phyloP scores from a whole-genome alignment of 2,329 filamentous ascomycete genomes.

The Diatrype stigma region DNA sequence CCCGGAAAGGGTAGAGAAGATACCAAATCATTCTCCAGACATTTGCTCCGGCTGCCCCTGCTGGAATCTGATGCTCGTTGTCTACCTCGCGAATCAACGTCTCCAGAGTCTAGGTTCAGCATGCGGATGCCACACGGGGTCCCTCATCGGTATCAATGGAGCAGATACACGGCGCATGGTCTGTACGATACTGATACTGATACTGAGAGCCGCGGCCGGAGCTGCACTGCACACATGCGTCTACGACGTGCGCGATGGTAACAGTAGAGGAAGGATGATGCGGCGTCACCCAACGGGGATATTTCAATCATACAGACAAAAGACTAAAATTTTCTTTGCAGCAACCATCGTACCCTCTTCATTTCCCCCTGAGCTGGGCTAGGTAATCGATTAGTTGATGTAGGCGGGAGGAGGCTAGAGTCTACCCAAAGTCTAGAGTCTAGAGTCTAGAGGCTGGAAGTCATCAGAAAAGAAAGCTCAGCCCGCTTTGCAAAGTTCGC shows the following conservation, averaged over 20 bases:
- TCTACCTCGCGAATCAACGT: neutral
- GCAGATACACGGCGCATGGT: slow-evolving; percentile 14
- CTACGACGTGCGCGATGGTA: neutral
- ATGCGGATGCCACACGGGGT: neutral
- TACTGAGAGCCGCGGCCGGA: too few relatives aligned
- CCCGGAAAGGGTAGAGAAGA: slow-evolving; percentile 70
- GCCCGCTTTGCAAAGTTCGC: neutral
- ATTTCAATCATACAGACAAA: neutral
- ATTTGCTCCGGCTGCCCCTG: slow-evolving; percentile 12
- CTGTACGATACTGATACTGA: slow-evolving; percentile 3
- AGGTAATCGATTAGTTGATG: neutral
- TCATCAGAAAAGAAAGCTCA: neutral
- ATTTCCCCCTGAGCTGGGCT: neutral
- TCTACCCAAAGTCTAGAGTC: neutral
- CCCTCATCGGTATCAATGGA: too few relatives aligned
- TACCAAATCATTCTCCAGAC: slow-evolving; percentile 65
- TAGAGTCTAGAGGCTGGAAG: too few relatives aligned
- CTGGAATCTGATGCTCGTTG: slow-evolving; percentile 5
- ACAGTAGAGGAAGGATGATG: neutral
- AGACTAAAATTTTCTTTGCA: neutral
- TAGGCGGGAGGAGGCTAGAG: neutral
- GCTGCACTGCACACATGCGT: too few relatives aligned
- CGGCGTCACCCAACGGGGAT: neutral
- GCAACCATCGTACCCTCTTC: neutral
- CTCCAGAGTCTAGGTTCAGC: too few relatives aligned